A percentile compares a stretch with the other conserved stretches of the same genome.
Conservation (phyloP, 495 filamentous ascomycete species). For the Lindgomyces ingoldianus region DNA sequence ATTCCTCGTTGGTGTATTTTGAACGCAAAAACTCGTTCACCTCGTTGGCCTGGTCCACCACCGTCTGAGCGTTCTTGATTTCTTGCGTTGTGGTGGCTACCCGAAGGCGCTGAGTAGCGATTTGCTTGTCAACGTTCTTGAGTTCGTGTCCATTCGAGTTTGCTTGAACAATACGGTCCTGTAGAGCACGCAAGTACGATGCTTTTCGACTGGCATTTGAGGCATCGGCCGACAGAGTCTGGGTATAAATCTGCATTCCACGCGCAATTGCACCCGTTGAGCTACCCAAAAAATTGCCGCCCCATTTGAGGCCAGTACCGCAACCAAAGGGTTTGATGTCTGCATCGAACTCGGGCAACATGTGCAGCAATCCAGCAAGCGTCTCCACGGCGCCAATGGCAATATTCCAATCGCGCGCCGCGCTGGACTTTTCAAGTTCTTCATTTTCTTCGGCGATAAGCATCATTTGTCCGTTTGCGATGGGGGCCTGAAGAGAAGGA, state of each 20-base stretch:
- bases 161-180: conserved; percentile 39
- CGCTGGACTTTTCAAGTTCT: neutral
- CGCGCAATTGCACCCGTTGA: neutral
- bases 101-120: conserved; percentile 30
- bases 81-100: too few relatives aligned
- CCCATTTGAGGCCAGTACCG: too few relatives aligned
- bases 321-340: neutral
- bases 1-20: conserved; percentile 16
- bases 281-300: neutral
- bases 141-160: conserved; percentile 43
- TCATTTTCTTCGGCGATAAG: neutral
- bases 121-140: conserved; percentile 42
- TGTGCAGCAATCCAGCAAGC: neutral
- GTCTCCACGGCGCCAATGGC: neutral
- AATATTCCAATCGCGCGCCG: neutral
- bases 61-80: neutral
- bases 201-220: neutral
- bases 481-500: neutral
- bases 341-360: neutral
- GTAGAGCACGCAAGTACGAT: conserved; percentile 22
- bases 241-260: neutral
- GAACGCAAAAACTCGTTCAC: too few relatives aligned
- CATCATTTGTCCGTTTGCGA: neutral
- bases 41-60: neutral
- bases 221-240: neutral